These are phyloP conservation scores for Patellifolia procumbens DNA, from an alignment of 179 eudicot genomes.

Conservation along the genomic window DNA sequence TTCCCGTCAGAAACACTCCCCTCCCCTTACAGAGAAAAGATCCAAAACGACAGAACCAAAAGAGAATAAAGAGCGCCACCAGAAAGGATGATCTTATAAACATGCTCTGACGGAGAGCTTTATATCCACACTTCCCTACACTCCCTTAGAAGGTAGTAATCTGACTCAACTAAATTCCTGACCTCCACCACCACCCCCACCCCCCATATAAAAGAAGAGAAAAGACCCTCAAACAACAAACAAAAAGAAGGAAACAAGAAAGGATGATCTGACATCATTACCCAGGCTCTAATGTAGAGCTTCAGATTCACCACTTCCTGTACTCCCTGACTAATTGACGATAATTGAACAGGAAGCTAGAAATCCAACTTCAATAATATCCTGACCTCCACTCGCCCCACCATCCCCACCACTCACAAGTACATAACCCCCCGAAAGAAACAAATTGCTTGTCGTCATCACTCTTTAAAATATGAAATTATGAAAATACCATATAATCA, in stretches of 20 bases:
- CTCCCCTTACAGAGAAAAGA: background rate
- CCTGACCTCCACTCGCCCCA: background rate
- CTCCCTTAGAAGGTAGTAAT: background rate
- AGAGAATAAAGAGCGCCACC: background rate
- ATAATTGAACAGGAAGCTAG: no score
- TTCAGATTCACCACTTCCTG: no score
- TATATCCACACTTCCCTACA: background rate
- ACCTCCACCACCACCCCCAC: background rate
- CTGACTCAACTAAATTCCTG: background rate
- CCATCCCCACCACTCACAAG: background rate
- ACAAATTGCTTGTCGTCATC: background rate
- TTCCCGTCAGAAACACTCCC: background rate
- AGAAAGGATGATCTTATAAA: background rate
- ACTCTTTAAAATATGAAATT: background rate
- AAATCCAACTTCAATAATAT: background rate
- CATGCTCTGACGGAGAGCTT: background rate
- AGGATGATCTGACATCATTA: no score
- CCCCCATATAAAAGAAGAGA: background rate
- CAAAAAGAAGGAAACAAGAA: no score
- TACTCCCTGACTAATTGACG: no score
- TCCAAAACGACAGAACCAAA: background rate
- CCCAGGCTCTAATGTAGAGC: no score
- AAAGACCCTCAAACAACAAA: no score
- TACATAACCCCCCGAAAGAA: background rate
- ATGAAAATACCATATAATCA: background rate